Evolutionary conservation across 805 yeast genomes (phyloP), one percentile per base, ranked within the genome.

Genomic region (Metschnikowia cerradonensis): DNA sequence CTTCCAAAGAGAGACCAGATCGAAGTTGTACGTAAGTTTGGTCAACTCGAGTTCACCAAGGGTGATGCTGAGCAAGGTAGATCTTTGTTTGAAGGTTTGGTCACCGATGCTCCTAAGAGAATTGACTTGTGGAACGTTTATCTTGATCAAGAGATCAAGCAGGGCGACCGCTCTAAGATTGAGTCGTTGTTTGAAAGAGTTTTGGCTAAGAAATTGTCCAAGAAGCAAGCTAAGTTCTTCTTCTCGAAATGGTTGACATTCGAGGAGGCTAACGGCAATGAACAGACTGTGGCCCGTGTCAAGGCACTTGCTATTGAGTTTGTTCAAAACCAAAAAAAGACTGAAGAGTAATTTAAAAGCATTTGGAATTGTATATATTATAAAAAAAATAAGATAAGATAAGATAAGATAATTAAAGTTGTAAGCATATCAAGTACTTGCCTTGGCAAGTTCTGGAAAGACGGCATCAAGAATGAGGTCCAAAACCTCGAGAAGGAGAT

Each of bases 21-120:
- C 53, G 96, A 88, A 54, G 81, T 86, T 50, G 96, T 90, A 8
- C 81, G 84, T 60, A 90, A 88, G 67, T 91, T 90, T 70, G 97
- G 96, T 22, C 91, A 87, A 67, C 71, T 91, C 50, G 98, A 92
- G 68, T 92, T 85, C 67, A 60, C 76, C 49, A 84, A 85, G 68
- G 98, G 98, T 59, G 96, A 90, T 57, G 73, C 90, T 7, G 99
- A 92, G 69, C 92, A 91, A 67, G 99, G 96, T 49, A 84, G 98
- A 66, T 88, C 97, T 1, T 77, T 92, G 59, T 89, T 92, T 63
- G 98, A 92, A 73, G 98, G 97, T 52, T 79, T 92, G 56, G 68
- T 92, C 48, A 81, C 92, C 22, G 94, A 91, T 64, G 92, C 88
- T 44, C 94, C 97, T 48, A 90, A 90, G 77, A 82, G 96, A 71